A percentile compares a stretch with the other conserved stretches of the same genome.
phyloP scores from a whole-genome alignment of 306 rosid genomes.

The Quercus gilva region DNA sequence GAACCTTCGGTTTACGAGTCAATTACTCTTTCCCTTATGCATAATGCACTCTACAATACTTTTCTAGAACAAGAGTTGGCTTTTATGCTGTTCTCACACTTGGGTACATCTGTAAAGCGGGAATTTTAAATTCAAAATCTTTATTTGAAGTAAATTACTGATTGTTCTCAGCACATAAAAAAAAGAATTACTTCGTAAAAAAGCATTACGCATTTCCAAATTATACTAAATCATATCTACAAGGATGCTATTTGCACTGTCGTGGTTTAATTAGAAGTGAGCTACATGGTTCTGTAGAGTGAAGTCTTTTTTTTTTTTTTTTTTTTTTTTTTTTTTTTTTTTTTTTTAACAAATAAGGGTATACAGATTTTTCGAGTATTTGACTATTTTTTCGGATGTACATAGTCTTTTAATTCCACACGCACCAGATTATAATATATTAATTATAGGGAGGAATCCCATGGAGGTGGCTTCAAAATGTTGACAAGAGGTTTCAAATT shows the following conservation, averaged over 20 bases:
- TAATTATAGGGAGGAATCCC: too few species aligned
- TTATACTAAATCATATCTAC: neutral
- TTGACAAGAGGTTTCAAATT: too few species aligned
- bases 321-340: too few species aligned
- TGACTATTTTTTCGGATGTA: too few species aligned
- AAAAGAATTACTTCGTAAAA: neutral
- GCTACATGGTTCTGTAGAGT: too few species aligned
- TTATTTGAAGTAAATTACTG: neutral
- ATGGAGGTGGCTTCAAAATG: too few species aligned
- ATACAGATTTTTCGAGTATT: too few species aligned
- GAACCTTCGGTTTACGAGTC: neutral
- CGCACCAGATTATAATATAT: too few species aligned
- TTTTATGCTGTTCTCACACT: neutral
- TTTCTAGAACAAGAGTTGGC: neutral
- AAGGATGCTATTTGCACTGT: too few species aligned
- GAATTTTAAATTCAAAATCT: neutral
- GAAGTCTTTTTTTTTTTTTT: too few species aligned
- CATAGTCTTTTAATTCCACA: too few species aligned
- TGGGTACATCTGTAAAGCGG: slow-evolving; percentile 1
- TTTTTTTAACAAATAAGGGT: accelerated
- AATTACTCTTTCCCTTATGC: neutral
- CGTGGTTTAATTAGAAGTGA: too few species aligned
- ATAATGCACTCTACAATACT: neutral
- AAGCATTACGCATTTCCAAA: neutral
- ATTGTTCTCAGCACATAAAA: neutral